These are phyloP conservation scores for Pyronema omphalodes DNA, from an alignment of 495 filamentous ascomycete species.

Conservation along the genomic window DNA sequence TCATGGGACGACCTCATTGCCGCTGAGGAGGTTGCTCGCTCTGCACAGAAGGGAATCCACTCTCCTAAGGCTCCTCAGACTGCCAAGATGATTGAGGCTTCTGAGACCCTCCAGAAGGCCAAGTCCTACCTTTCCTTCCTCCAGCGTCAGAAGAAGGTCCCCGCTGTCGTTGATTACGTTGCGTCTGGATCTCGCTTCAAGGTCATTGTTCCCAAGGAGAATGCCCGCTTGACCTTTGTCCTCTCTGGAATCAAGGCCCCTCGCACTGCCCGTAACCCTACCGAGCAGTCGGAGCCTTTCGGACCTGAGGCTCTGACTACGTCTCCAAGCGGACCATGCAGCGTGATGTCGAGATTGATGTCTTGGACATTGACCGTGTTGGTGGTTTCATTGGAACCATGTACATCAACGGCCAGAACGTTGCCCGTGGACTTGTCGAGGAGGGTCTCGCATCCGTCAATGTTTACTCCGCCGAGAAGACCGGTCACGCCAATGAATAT, in stretches of 20 bases:
- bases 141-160: constrained; percentile 77
- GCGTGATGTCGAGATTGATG: constrained; percentile 89
- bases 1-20: constrained; percentile 84
- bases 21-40: constrained; percentile 72
- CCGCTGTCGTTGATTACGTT: constrained; percentile 90
- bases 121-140: constrained; percentile 78
- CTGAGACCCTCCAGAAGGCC: constrained; percentile 81
- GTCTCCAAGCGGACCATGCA: constrained; percentile 77
- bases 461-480: constrained; percentile 86
- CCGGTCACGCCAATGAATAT: constrained; percentile 72
- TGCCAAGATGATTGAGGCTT: constrained; percentile 71
- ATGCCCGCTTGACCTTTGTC: constrained; percentile 86
- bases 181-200: constrained; percentile 91
- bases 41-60: constrained; percentile 77
- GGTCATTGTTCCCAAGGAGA: constrained; percentile 77
- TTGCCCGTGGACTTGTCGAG: constrained; percentile 83
- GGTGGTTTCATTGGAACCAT: constrained; percentile 94
- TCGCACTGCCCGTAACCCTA: constrained; percentile 58
- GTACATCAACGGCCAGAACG: constrained; percentile 87
- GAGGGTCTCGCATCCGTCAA: constrained; percentile 87
- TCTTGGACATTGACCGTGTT: constrained; percentile 86
- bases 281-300: constrained; percentile 77
- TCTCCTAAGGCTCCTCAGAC: constrained; percentile 60
- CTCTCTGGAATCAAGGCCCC: constrained; percentile 90
- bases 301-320: constrained; percentile 82